Conservation (phyloP, 225 moss, liverwort and hornwort genomes). For the Climacium dendroides region DNA sequence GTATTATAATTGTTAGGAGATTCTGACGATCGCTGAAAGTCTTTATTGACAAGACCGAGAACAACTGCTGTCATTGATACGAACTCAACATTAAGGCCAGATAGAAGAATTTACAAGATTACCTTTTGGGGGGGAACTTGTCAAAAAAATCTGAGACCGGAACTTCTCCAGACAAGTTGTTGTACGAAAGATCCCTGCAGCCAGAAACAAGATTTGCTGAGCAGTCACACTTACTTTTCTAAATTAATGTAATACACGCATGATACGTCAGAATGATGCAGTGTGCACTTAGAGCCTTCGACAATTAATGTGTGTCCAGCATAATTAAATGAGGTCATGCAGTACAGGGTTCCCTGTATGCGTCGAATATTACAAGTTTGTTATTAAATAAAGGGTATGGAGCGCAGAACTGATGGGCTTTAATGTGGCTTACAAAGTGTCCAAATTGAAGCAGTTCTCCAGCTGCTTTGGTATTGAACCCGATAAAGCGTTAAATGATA, state of each 20-base stretch:
- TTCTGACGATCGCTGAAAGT: neutral
- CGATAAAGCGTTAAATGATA: slow-evolving; percentile 63
- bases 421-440: slow-evolving; percentile 19
- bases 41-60: neutral
- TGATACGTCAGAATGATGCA: neutral
- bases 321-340: neutral
- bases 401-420: neutral
- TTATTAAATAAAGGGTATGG: neutral
- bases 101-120: neutral
- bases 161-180: slow-evolving; percentile 65
- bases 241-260: neutral
- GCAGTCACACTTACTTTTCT: neutral
- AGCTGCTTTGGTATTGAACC: slow-evolving; percentile 61
- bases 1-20: neutral
- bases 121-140: slow-evolving; percentile 57
- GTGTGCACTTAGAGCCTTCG: neutral
- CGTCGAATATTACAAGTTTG: neutral
- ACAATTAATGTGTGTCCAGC: neutral
- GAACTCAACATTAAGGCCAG: neutral
- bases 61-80: neutral
- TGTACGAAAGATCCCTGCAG: slow-evolving; percentile 67
- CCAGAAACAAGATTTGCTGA: neutral
- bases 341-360: neutral
- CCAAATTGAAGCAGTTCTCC: slow-evolving; percentile 55
- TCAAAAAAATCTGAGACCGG: slow-evolving; percentile 49